phyloP scores from a whole-genome alignment of 2,329 filamentous ascomycete species.

The Alternaria arborescens region DNA sequence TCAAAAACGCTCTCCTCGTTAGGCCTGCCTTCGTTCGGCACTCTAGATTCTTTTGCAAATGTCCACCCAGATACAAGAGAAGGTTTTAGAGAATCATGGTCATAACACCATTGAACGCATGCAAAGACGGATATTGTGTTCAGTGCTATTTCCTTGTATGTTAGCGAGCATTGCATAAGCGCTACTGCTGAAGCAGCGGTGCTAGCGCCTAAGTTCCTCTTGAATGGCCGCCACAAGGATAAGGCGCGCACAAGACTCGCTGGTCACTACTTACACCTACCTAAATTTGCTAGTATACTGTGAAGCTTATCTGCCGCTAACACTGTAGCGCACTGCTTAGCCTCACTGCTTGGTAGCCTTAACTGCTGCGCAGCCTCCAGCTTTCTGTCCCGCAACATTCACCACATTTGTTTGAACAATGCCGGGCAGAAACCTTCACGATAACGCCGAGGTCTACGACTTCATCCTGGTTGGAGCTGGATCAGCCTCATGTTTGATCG shows the following conservation, averaged over 20 bases:
- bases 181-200: not conserved
- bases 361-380: not conserved
- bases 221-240: not conserved
- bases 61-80: not conserved
- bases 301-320: not conserved
- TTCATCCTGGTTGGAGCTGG: constrained; percentile 27
- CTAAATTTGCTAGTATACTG: constrained; percentile 1
- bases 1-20: not conserved
- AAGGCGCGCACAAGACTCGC: not conserved
- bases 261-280: not conserved
- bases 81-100: not conserved
- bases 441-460: constrained; percentile 18
- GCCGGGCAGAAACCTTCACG: not conserved
- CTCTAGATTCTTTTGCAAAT: not conserved
- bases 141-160: not conserved
- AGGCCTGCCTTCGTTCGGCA: not conserved
- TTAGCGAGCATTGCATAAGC: not conserved
- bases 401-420: constrained; percentile 3
- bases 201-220: not conserved
- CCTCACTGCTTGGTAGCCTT: not conserved
- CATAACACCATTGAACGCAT: not conserved
- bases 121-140: not conserved
- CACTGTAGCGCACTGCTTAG: not conserved
- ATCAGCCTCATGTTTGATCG: constrained; percentile 28
- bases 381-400: not conserved